These are phyloP conservation scores for Serendipita sp. DNA, from an alignment of 768 basidiomycete genomes.

Conservation along the genomic window DNA sequence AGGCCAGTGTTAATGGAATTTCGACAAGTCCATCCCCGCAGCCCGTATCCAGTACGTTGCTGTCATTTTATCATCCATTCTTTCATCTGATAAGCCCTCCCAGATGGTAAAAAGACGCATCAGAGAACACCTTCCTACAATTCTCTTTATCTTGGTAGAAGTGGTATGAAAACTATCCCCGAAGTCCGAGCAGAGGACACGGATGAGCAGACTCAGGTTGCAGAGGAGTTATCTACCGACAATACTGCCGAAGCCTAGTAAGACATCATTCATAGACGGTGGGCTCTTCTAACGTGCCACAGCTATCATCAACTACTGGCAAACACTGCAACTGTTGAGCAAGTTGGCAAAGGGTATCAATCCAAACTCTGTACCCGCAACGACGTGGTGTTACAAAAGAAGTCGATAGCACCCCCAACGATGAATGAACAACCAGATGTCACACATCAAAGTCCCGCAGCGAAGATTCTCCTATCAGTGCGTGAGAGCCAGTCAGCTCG, in stretches of 20 bases:
- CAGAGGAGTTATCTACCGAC: conserved; percentile 28
- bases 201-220: conserved; percentile 27
- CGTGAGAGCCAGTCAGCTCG: not conserved
- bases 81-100: not conserved
- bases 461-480: not conserved
- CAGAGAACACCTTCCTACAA: not conserved
- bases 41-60: not conserved
- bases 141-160: not conserved
- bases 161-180: not conserved
- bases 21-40: too few relatives aligned
- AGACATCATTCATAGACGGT: not conserved
- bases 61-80: not conserved
- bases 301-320: conserved; percentile 64
- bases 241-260: not conserved
- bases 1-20: too few relatives aligned
- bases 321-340: conserved; percentile 67
- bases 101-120: not conserved
- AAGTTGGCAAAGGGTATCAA: conserved; percentile 67
- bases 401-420: not conserved
- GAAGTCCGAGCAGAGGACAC: not conserved
- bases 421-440: not conserved
- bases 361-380: conserved; percentile 27
- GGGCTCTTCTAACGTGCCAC: not conserved
- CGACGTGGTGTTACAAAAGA: not conserved
- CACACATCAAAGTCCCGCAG: not conserved